Conservation (phyloP, 1,139 yeast species). For the Taphrina betulina region DNA sequence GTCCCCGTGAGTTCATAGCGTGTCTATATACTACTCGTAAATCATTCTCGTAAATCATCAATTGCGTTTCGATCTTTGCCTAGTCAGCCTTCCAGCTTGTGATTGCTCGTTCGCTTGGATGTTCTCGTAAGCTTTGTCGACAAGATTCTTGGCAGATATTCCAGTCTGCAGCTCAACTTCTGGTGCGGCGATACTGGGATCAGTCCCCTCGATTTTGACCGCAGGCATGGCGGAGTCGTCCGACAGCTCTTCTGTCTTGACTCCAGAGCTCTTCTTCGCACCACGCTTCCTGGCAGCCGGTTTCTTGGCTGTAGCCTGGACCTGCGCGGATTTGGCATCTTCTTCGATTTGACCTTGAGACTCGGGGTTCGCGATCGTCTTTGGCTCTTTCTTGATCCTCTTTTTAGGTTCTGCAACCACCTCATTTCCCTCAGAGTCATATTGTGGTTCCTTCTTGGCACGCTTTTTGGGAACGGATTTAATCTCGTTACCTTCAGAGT, state of each 20-base stretch:
- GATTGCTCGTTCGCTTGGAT: not conserved
- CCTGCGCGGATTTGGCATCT: not conserved
- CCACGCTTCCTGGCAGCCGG: not conserved
- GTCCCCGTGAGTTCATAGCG: too few relatives aligned
- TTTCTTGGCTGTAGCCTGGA: not conserved
- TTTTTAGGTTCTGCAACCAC: not conserved
- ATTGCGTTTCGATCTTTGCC: too few relatives aligned
- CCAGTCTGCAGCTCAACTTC: conserved; percentile 22
- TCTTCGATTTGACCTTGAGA: not conserved
- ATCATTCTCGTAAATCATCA: too few relatives aligned
- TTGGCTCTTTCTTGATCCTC: not conserved
- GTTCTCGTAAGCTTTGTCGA: conserved; percentile 34
- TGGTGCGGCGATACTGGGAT: conserved; percentile 14
- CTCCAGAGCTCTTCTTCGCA: not conserved
- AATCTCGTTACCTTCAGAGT: conserved; percentile 1
- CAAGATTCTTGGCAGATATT: conserved; percentile 35
- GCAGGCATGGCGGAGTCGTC: not conserved
- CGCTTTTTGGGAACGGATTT: not conserved
- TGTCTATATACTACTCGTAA: too few relatives aligned
- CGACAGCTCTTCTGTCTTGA: not conserved
- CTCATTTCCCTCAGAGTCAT: not conserved
- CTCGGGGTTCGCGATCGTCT: not conserved
- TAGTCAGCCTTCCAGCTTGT: too few relatives aligned
- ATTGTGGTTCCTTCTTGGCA: conserved; percentile 5
- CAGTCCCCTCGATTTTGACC: not conserved